Conservation (phyloP, 2,329 filamentous ascomycete species). For the Seiridium cupressi region DNA sequence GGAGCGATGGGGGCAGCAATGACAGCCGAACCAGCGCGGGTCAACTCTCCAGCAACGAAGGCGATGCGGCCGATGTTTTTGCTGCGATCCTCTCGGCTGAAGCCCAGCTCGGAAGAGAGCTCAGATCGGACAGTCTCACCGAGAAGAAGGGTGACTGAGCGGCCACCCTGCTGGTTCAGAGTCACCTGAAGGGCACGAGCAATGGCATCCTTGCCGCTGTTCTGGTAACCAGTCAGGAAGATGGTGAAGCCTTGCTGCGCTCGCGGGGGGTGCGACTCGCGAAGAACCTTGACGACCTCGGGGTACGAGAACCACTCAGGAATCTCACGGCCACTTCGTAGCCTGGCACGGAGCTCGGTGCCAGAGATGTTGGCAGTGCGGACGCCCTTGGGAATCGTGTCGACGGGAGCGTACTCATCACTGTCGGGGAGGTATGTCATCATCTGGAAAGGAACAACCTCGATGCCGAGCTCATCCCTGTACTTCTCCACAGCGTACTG, state of each 20-base stretch:
- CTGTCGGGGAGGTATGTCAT: conserved; percentile 98
- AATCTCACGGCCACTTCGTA: conserved; percentile 89
- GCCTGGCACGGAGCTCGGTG: conserved; percentile 87
- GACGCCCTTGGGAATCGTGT: conserved; percentile 80
- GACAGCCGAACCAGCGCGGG: conserved; percentile 87
- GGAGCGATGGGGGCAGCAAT: conserved; percentile 96
- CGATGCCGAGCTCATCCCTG: conserved; percentile 92
- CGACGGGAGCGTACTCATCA: conserved; percentile 93
- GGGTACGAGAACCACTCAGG: conserved; percentile 99
- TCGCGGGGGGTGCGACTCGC: conserved; percentile 92
- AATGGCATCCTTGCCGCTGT: conserved; percentile 95
- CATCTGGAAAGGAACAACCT: conserved; percentile 99
- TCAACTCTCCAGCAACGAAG: conserved; percentile 94
- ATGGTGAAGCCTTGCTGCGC: conserved; percentile 94
- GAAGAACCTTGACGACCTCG: conserved; percentile 93
- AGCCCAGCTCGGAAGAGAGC: conserved; percentile 92
- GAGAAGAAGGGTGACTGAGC: conserved; percentile 88
- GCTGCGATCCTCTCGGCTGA: conserved; percentile 88
- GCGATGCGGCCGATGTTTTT: conserved; percentile 95
- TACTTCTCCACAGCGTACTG: conserved; percentile 97
- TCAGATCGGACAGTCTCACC: conserved; percentile 94
- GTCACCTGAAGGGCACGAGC: conserved; percentile 94
- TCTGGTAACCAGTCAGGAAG: conserved; percentile 96
- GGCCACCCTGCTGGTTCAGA: conserved; percentile 95
- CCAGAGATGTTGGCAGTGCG: conserved; percentile 87